Conservation (phyloP, 169 alveolate genomes). For the Eimeria necatrix region DNA sequence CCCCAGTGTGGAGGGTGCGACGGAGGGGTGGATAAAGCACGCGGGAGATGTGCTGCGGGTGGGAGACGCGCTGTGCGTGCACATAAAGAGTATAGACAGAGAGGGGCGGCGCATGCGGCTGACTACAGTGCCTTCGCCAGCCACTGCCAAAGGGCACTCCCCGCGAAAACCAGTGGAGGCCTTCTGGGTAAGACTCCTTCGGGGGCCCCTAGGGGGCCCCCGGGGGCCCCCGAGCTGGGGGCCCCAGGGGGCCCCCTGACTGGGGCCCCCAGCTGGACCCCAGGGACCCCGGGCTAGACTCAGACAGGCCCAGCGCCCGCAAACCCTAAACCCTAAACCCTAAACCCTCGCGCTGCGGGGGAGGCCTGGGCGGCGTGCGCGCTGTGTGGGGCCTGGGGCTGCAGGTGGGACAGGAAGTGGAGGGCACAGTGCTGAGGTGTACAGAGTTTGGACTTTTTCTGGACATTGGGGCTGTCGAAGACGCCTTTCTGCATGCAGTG, state of each 20-base stretch:
- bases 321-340: too few relatives aligned
- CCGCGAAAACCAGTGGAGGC: slow-evolving; percentile 7
- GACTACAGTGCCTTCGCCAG: background rate
- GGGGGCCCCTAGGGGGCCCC: too few relatives aligned
- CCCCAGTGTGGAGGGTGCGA: too few relatives aligned
- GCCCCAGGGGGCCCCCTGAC: too few relatives aligned
- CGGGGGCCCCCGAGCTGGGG: too few relatives aligned
- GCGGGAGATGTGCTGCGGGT: slow-evolving; percentile 2
- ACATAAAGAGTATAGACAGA: slow-evolving; percentile 35
- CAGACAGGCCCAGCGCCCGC: too few relatives aligned
- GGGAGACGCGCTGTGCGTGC: slow-evolving; percentile 29
- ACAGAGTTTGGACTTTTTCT: slow-evolving; percentile 48
- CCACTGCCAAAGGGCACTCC: background rate
- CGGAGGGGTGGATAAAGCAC: slow-evolving; percentile 45
- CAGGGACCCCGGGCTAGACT: too few relatives aligned
- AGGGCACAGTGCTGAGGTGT: slow-evolving; percentile 53
- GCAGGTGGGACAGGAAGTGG: slow-evolving; percentile 65
- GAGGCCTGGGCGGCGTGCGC: too few relatives aligned
- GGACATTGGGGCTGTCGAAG: slow-evolving; percentile 51
- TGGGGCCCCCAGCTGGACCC: too few relatives aligned
- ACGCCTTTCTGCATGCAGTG: slow-evolving; percentile 63
- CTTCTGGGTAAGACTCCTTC: slow-evolving; percentile 21
- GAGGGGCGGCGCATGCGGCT: slow-evolving; percentile 15
- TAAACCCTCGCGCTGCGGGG: too few relatives aligned
- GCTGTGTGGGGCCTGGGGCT: background rate